Conservation (phyloP, 306 rosid genomes). For the Dalbergia cultrata region DNA sequence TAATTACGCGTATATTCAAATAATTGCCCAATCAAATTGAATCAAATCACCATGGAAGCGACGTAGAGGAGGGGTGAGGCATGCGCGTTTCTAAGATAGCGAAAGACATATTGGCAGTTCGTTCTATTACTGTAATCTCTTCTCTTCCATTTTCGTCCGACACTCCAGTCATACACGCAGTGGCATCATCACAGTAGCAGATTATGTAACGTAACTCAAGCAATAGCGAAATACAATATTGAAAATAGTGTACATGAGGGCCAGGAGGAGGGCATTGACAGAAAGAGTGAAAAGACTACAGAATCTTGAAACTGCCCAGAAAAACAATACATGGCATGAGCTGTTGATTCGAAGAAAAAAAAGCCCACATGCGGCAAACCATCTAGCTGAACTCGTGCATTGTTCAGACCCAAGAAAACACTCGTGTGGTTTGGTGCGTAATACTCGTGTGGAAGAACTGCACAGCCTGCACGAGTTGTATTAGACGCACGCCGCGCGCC, state of each 20-base stretch:
- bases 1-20: too few relatives aligned
- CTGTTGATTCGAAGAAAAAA: not conserved
- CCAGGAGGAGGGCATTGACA: not conserved
- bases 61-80: too few relatives aligned
- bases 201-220: not conserved
- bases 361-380: not conserved
- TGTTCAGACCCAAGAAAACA: too few relatives aligned
- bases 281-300: too few relatives aligned
- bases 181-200: not conserved
- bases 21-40: too few relatives aligned
- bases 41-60: too few relatives aligned
- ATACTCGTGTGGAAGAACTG: too few relatives aligned
- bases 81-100: too few relatives aligned
- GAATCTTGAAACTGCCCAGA: not conserved
- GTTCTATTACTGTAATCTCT: not conserved
- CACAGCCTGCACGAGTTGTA: too few relatives aligned
- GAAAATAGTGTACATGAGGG: not conserved
- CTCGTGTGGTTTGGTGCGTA: too few relatives aligned
- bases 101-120: not conserved
- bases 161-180: not conserved
- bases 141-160: not conserved
- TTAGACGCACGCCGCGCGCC: too few relatives aligned
- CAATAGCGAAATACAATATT: not conserved
- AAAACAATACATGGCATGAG: constrained; percentile 14
- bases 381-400: not conserved